Conservation (phyloP, 2,329 filamentous ascomycete genomes). For the Cladosporium sp. region DNA sequence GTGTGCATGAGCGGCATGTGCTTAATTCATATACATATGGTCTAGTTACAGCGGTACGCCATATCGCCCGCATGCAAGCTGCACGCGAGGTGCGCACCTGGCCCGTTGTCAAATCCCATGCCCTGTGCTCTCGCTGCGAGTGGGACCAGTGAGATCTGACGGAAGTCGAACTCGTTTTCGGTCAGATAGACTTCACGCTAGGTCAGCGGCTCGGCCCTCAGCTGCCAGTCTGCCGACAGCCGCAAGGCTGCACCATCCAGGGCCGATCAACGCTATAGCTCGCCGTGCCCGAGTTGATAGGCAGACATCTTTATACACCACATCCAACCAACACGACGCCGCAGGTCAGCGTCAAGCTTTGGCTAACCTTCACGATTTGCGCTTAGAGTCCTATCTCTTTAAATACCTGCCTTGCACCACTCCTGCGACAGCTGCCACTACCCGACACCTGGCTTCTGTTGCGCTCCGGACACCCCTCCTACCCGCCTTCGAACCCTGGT, state of each 20-base stretch:
- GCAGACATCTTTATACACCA: neutral
- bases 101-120: neutral
- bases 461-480: neutral
- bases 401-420: no score
- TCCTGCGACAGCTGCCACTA: neutral
- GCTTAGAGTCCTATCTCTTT: neutral
- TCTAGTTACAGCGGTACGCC: no score
- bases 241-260: neutral
- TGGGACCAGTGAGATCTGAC: neutral
- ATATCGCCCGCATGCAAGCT: neutral
- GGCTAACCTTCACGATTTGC: neutral
- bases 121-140: neutral
- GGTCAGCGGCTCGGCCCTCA: no score
- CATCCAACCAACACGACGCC: neutral
- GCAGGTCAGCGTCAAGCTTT: conserved; percentile 4
- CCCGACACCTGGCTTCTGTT: conserved; percentile 11
- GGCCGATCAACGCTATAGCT: neutral
- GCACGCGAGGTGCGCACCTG: conserved; percentile 1
- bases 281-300: neutral
- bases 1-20: neutral
- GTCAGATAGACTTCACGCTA: no score
- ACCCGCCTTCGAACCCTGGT: neutral
- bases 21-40: neutral
- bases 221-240: neutral
- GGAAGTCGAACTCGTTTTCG: no score